Evolutionary conservation across 768 basidiomycete species (phyloP).

Genomic region (Mycena belliarum): DNA sequence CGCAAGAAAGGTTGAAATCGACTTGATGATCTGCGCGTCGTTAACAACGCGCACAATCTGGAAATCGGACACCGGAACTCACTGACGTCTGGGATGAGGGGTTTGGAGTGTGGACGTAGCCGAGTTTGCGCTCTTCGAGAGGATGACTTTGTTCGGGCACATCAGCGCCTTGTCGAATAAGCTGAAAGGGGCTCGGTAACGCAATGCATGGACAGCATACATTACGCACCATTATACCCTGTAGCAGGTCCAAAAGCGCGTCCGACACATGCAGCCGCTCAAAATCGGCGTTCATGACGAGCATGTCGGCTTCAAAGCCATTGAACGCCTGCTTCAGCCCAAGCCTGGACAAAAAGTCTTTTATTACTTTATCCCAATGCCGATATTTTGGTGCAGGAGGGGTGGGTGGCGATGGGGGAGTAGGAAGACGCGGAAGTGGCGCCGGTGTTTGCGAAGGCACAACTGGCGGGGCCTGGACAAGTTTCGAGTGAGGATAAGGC

Average conservation of each 20-base stretch:
- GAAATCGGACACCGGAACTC: conserved; percentile 28
- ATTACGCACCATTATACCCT: conserved; percentile 50
- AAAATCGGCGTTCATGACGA: conserved; percentile 68
- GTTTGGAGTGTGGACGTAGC: conserved; percentile 54
- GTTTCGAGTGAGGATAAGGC: conserved; percentile 12
- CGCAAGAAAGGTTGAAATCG: conserved; percentile 72
- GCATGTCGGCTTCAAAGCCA: conserved; percentile 71
- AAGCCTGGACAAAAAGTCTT: conserved; percentile 52
- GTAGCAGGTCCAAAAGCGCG: conserved; percentile 54
- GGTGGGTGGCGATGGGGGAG: conserved; percentile 14
- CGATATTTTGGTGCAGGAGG: conserved; percentile 43
- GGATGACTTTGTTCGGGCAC: conserved; percentile 27
- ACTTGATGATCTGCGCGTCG: conserved; percentile 58
- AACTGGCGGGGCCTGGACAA: background rate
- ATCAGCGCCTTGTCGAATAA: conserved; percentile 27
- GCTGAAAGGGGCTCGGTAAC: conserved; percentile 13
- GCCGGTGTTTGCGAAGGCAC: background rate
- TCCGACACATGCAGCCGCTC: conserved; percentile 57
- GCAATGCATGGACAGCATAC: background rate
- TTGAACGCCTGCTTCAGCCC: conserved; percentile 58
- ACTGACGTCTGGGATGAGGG: conserved; percentile 63
- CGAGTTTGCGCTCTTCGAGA: conserved; percentile 70
- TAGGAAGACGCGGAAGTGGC: conserved; percentile 11
- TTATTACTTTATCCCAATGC: conserved; percentile 64
- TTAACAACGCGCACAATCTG: background rate